Percentiles rank a stretch among this genome's conserved stretches.
Evolutionary conservation across 352 stramenopile species (phyloP).

Genomic region (Pythium vanterpoolii): DNA sequence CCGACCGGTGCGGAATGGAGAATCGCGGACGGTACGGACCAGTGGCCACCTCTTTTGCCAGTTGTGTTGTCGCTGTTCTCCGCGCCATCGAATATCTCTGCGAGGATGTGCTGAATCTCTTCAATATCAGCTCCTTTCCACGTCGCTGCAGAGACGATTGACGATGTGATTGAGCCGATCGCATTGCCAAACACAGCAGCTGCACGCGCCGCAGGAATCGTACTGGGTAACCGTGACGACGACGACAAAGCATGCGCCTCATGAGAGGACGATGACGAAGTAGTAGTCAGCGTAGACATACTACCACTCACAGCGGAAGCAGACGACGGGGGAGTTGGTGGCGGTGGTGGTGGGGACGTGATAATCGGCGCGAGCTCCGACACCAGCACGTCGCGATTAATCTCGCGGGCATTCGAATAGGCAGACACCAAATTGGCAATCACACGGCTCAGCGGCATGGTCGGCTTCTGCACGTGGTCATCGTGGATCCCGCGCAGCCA

Average conservation of each 20-base stretch:
- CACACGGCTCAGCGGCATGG: conserved; percentile 58
- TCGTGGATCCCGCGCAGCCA: conserved; percentile 25
- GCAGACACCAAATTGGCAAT: conserved; percentile 68
- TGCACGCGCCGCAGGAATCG: conserved; percentile 70
- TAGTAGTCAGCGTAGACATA: background rate
- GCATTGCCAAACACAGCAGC: conserved; percentile 67
- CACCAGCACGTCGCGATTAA: conserved; percentile 68
- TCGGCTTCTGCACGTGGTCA: conserved; percentile 36
- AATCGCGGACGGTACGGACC: conserved; percentile 16
- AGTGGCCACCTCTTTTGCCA: background rate
- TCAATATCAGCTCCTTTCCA: conserved; percentile 75
- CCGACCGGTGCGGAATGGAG: conserved; percentile 53
- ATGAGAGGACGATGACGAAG: background rate
- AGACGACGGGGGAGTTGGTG: background rate
- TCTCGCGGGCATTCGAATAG: conserved; percentile 67
- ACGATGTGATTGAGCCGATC: conserved; percentile 58
- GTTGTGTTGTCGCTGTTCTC: background rate
- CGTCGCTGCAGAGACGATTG: conserved; percentile 58
- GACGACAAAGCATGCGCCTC: background rate
- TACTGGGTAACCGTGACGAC: conserved; percentile 27
- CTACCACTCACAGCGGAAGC: background rate
- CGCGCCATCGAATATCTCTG: conserved; percentile 48
- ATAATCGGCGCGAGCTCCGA: conserved; percentile 65
- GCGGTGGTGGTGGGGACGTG: background rate
- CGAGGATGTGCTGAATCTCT: conserved; percentile 51